These are phyloP conservation scores for Penicillium salamii DNA, from an alignment of 495 filamentous ascomycete species.

Conservation along the genomic window DNA sequence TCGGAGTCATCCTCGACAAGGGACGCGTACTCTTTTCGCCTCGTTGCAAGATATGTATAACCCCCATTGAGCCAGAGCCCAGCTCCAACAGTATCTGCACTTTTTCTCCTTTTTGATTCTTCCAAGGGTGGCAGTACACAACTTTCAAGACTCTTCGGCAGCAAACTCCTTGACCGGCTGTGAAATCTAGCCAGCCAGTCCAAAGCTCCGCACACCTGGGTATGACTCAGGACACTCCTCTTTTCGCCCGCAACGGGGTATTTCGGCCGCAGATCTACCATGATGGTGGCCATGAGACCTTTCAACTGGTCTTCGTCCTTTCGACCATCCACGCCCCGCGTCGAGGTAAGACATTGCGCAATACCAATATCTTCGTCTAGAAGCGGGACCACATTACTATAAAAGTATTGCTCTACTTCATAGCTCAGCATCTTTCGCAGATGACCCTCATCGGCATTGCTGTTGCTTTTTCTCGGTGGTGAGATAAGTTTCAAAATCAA, in stretches of 20 bases:
- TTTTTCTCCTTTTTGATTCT: slow-evolving; percentile 18
- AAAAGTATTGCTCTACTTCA: slow-evolving; percentile 37
- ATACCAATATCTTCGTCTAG: slow-evolving; percentile 25
- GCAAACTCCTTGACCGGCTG: slow-evolving; percentile 20
- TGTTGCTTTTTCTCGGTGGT: slow-evolving; percentile 18
- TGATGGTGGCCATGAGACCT: slow-evolving; percentile 33
- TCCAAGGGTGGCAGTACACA: slow-evolving; percentile 33
- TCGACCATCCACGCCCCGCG: slow-evolving; percentile 18
- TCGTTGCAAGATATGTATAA: slow-evolving; percentile 40
- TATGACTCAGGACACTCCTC: slow-evolving; percentile 19
- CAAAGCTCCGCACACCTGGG: slow-evolving; percentile 29
- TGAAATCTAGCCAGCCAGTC: slow-evolving; percentile 37
- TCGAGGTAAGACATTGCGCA: slow-evolving; percentile 35
- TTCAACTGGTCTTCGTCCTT: slow-evolving; percentile 21
- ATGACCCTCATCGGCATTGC: slow-evolving; percentile 33
- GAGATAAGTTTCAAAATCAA: slow-evolving; percentile 42
- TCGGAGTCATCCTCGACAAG: slow-evolving; percentile 30
- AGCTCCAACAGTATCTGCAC: background rate
- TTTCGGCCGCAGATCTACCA: slow-evolving; percentile 29
- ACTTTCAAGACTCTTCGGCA: slow-evolving; percentile 13
- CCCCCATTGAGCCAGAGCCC: slow-evolving; percentile 40
- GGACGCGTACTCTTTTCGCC: slow-evolving; percentile 31
- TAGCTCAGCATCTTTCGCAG: slow-evolving; percentile 40
- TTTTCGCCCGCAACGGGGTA: slow-evolving; percentile 32
- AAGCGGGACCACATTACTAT: slow-evolving; percentile 28